These are phyloP conservation scores for Scheffersomyces spartinae DNA, from an alignment of 805 yeast genomes.

Conservation along the genomic window DNA sequence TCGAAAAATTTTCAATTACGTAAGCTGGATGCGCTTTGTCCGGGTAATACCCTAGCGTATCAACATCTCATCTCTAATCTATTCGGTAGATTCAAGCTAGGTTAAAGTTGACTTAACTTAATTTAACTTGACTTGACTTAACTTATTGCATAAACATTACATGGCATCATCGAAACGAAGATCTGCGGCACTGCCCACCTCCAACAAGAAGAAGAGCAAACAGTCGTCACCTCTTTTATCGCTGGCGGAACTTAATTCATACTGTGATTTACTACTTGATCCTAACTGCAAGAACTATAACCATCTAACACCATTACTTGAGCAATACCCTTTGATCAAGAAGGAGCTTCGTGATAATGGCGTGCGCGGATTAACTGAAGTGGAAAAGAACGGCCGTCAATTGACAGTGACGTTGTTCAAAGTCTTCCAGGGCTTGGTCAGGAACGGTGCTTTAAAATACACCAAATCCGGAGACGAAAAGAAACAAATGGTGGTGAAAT, in stretches of 20 bases:
- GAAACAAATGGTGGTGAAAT: conserved; percentile 38
- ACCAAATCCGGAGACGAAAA: conserved; percentile 29
- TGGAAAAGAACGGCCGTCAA: conserved; percentile 27
- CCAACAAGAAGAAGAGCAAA: conserved; percentile 12
- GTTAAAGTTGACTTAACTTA: neutral
- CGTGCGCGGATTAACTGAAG: conserved; percentile 14
- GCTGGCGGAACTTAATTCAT: conserved; percentile 10
- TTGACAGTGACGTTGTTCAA: conserved; percentile 30
- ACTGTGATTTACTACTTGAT: conserved; percentile 20
- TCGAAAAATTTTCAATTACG: conserved; percentile 4
- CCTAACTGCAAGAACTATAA: conserved; percentile 46
- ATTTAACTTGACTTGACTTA: neutral
- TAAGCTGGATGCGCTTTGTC: conserved; percentile 5
- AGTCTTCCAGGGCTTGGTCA: conserved; percentile 37
- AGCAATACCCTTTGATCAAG: conserved; percentile 18
- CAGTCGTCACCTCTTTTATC: conserved; percentile 8
- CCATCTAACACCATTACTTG: conserved; percentile 37
- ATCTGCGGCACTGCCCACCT: neutral
- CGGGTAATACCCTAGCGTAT: conserved; percentile 12
- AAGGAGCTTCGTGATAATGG: conserved; percentile 6
- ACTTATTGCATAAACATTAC: conserved; percentile 3
- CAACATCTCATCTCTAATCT: conserved; percentile 3
- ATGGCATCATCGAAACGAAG: conserved; percentile 9
- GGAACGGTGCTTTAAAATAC: conserved; percentile 26
- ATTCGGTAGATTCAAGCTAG: no score